Evolutionary conservation across 2,329 filamentous ascomycete species (phyloP).

Genomic region (Colletotrichum sidae): DNA sequence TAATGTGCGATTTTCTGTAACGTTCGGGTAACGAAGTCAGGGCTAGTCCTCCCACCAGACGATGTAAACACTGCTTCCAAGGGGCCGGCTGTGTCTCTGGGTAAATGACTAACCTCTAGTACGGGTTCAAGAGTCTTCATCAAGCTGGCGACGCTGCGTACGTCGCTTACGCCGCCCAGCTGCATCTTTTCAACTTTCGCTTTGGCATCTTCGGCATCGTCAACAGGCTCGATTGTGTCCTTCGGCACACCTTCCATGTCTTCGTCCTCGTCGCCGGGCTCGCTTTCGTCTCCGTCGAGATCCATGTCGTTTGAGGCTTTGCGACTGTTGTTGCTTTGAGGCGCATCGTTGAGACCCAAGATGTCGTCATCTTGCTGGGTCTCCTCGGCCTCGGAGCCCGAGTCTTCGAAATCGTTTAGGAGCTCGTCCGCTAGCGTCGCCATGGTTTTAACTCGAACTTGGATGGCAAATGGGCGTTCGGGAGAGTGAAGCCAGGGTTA

Average conservation of each 20-base stretch:
- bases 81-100: constrained; percentile 24
- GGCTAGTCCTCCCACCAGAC: constrained; percentile 67
- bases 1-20: constrained; percentile 84
- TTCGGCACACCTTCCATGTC: constrained; percentile 62
- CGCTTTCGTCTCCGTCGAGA: constrained; percentile 67
- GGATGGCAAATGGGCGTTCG: no score
- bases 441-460: constrained; percentile 62
- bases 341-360: constrained; percentile 57
- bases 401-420: constrained; percentile 90
- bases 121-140: constrained; percentile 86
- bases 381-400: constrained; percentile 79
- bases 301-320: constrained; percentile 62
- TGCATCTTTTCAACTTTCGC: constrained; percentile 87
- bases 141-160: constrained; percentile 81
- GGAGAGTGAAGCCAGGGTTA: no score
- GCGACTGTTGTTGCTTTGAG: constrained; percentile 50
- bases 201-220: constrained; percentile 78
- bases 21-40: constrained; percentile 70
- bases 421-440: constrained; percentile 93
- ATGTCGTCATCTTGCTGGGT: constrained; percentile 63
- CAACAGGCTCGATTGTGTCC: constrained; percentile 61
- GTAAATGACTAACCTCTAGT: constrained; percentile 75
- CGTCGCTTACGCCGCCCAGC: constrained; percentile 78
- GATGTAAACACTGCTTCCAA: constrained; percentile 70
- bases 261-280: constrained; percentile 69